Conservation (phyloP, 106 monocot genomes). For the Agapanthus africanus region DNA sequence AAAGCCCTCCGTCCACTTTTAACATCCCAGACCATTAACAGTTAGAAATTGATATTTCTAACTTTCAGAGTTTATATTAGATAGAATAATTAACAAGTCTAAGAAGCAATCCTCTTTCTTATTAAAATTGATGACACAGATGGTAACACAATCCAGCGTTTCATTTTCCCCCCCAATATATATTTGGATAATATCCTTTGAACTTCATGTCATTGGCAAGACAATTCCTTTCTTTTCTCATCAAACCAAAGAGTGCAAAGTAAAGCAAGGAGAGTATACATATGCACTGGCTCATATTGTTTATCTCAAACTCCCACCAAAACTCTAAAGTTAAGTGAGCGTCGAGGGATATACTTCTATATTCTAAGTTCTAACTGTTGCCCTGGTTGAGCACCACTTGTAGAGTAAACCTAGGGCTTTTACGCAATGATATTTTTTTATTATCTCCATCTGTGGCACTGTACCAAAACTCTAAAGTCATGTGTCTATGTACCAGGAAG, state of each 20-base stretch:
- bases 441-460: too few relatives aligned
- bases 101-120: background rate
- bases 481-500: conserved; percentile 62
- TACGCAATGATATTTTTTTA: too few relatives aligned
- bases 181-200: background rate
- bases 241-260: background rate
- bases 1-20: too few relatives aligned
- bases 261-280: background rate
- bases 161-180: background rate
- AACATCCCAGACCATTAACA: too few relatives aligned
- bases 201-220: background rate
- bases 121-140: background rate
- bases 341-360: too few relatives aligned
- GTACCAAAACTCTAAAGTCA: too few relatives aligned
- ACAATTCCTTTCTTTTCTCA: background rate
- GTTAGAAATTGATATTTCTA: too few relatives aligned
- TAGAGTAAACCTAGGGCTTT: too few relatives aligned
- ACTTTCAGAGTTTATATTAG: background rate
- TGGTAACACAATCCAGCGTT: background rate
- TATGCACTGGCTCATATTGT: background rate
- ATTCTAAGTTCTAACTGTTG: too few relatives aligned
- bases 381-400: too few relatives aligned
- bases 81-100: background rate
- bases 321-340: too few relatives aligned
- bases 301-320: too few relatives aligned